Evolutionary conservation across 202 grass and related monocot genomes (phyloP).

Genomic region (Carex sylvatica): DNA sequence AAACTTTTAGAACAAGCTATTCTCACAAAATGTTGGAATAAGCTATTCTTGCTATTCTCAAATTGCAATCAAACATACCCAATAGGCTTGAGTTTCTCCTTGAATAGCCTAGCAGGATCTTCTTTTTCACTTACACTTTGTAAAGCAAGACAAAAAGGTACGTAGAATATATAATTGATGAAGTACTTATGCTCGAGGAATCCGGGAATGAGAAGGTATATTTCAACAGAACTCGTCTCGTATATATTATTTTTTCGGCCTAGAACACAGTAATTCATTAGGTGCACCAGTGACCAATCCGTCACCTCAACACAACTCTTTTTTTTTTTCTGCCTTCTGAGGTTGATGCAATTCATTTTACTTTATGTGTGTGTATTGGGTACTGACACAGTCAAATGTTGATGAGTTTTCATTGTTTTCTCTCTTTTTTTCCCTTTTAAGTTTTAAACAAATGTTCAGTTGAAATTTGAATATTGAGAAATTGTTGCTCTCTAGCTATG

Average conservation of each 20-base stretch:
- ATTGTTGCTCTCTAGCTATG: background rate
- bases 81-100: too few species aligned
- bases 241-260: background rate
- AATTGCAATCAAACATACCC: too few species aligned
- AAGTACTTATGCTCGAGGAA: background rate
- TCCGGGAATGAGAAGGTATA: background rate
- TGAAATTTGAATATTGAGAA: background rate
- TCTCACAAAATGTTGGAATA: too few species aligned
- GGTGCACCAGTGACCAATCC: background rate
- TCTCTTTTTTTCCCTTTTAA: background rate
- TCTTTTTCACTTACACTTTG: background rate
- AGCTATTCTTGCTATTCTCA: too few species aligned
- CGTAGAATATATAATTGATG: background rate
- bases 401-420: background rate
- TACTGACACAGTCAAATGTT: background rate
- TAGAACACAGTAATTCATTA: background rate
- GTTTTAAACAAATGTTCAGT: background rate
- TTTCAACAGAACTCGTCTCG: background rate
- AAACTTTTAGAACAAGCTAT: too few species aligned
- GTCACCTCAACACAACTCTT: background rate
- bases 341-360: background rate
- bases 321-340: background rate
- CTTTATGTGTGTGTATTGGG: background rate
- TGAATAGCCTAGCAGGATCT: too few species aligned
- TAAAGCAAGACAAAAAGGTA: background rate